phyloP scores from a whole-genome alignment of 1,284 basidiomycete genomes.

The Boletellus dicymbophilus region DNA sequence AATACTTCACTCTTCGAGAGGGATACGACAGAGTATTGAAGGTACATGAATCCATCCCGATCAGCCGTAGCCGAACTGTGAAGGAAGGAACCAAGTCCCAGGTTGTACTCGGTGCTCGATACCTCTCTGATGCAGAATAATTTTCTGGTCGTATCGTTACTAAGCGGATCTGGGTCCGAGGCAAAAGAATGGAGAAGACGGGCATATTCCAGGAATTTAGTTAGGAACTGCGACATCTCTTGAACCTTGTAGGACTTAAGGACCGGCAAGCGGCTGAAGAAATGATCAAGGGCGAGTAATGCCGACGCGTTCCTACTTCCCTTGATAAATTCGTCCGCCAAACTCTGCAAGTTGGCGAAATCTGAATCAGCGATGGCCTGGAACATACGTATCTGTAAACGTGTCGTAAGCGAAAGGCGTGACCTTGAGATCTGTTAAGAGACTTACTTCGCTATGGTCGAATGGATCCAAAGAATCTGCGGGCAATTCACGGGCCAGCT shows the following conservation, averaged over 20 bases:
- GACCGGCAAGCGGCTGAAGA: slow-evolving; percentile 17
- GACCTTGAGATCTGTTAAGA: not conserved
- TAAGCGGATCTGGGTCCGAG: slow-evolving; percentile 28
- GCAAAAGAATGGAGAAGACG: slow-evolving; percentile 35
- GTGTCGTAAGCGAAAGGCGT: not conserved
- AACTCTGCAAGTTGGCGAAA: slow-evolving; percentile 3
- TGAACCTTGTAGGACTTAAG: slow-evolving; percentile 16
- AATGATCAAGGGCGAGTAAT: slow-evolving; percentile 28
- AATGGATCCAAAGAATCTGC: slow-evolving; percentile 11
- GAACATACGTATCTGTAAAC: slow-evolving; percentile 26
- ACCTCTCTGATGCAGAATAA: slow-evolving; percentile 41
- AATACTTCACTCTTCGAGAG: slow-evolving; percentile 13
- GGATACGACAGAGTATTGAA: not conserved
- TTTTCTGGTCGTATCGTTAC: slow-evolving; percentile 24
- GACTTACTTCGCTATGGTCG: slow-evolving; percentile 18
- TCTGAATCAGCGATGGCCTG: slow-evolving; percentile 20
- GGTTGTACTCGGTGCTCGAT: slow-evolving; percentile 27
- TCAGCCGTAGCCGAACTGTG: slow-evolving; percentile 10
- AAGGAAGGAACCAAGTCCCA: slow-evolving; percentile 32
- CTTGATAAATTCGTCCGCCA: slow-evolving; percentile 15
- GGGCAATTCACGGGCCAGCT: slow-evolving; percentile 20
- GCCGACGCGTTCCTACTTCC: slow-evolving; percentile 8
- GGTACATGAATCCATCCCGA: not conserved
- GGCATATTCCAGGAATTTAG: slow-evolving; percentile 38
- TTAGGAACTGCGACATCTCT: slow-evolving; percentile 34